Percentiles rank a stretch among this genome's conserved stretches.
Evolutionary conservation across 2,329 filamentous ascomycete species (phyloP).

Genomic region (Aspergillus eucalypticola): DNA sequence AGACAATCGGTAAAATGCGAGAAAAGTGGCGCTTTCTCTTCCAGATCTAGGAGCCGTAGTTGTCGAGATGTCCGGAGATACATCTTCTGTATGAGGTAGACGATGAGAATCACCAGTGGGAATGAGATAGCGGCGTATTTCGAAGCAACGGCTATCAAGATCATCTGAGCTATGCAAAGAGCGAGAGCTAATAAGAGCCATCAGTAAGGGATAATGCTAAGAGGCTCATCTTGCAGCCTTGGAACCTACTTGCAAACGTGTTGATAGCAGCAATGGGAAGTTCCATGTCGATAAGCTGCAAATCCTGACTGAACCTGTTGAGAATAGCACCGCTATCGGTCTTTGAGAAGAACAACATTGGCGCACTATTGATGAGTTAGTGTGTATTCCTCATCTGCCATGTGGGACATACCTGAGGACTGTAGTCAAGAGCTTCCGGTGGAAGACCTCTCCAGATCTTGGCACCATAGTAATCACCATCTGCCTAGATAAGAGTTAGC

Average conservation of each 20-base stretch:
- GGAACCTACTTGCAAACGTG: slow-evolving; percentile 36
- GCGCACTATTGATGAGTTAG: slow-evolving; percentile 29
- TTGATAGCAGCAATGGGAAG: slow-evolving; percentile 45
- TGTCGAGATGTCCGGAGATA: slow-evolving; percentile 64
- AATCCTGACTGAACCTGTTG: slow-evolving; percentile 49
- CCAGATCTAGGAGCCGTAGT: slow-evolving; percentile 61
- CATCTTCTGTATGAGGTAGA: slow-evolving; percentile 57
- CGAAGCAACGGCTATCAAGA: slow-evolving; percentile 51
- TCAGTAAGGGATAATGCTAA: neutral
- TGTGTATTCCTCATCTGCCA: slow-evolving; percentile 24
- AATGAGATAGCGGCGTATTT: slow-evolving; percentile 54
- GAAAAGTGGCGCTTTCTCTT: slow-evolving; percentile 62
- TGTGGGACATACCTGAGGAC: slow-evolving; percentile 43
- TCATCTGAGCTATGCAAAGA: slow-evolving; percentile 48
- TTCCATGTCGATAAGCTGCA: slow-evolving; percentile 48
- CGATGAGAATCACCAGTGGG: slow-evolving; percentile 48
- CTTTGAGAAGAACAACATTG: slow-evolving; percentile 46
- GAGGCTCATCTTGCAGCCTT: neutral
- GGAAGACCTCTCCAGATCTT: slow-evolving; percentile 53
- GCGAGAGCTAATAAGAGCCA: slow-evolving; percentile 22
- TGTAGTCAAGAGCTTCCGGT: slow-evolving; percentile 50
- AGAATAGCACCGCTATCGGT: slow-evolving; percentile 45
- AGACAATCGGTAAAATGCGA: slow-evolving; percentile 60
- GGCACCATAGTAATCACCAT: slow-evolving; percentile 57
- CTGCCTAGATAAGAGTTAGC: slow-evolving; percentile 34